Conservation (phyloP, 345 rosid genomes). For the Psidium guajava region DNA sequence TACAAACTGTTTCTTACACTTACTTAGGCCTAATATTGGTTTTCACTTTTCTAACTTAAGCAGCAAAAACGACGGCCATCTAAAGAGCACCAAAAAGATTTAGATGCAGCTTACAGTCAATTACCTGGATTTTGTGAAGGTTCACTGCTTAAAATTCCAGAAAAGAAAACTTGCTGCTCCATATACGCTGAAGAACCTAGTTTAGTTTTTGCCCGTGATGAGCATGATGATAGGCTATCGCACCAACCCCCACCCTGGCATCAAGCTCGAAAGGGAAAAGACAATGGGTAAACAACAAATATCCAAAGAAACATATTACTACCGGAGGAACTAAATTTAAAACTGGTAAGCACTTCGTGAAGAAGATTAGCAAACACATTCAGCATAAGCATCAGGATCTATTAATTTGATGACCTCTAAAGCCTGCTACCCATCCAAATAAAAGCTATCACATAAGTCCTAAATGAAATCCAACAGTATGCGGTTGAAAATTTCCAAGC, state of each 20-base stretch:
- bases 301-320: not conserved
- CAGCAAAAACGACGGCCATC: not conserved
- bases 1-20: not conserved
- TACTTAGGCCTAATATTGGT: not conserved
- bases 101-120: not conserved
- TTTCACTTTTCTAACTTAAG: not conserved
- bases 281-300: not conserved
- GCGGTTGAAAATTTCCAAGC: not conserved
- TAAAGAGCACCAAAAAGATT: not conserved
- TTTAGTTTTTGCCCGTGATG: not conserved
- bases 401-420: not conserved
- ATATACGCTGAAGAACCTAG: slow-evolving; percentile 8
- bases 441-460: not conserved
- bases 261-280: not conserved
- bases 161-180: slow-evolving; percentile 2
- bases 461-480: not conserved
- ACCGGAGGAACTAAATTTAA: not conserved
- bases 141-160: slow-evolving; percentile 6
- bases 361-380: not conserved
- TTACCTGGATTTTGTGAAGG: not conserved
- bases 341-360: not conserved
- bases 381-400: not conserved
- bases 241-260: slow-evolving; percentile 8
- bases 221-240: slow-evolving; percentile 1
- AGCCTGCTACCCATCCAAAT: not conserved